These are phyloP conservation scores for Phytophthora rubi DNA, from an alignment of 352 stramenopile species.

Conservation along the genomic window DNA sequence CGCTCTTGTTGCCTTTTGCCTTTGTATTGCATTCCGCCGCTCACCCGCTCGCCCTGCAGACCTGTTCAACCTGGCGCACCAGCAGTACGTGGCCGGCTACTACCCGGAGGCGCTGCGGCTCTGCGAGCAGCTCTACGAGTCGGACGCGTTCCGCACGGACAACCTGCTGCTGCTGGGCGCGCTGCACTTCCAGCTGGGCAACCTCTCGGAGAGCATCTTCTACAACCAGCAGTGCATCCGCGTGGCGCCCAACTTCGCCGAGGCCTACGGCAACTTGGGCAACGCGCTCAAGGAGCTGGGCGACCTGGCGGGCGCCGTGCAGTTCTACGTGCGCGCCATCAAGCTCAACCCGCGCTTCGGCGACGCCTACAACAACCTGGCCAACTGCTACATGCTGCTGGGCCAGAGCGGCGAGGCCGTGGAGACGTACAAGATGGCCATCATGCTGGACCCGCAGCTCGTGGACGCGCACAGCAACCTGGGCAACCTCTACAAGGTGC, in stretches of 20 bases:
- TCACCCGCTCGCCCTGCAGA: slow-evolving; percentile 34
- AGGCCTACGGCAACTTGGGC: slow-evolving; percentile 94
- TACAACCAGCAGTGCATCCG: slow-evolving; percentile 96
- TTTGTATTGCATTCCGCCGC: no score
- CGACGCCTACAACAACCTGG: slow-evolving; percentile 94
- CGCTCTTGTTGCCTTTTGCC: not conserved
- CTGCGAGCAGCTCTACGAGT: slow-evolving; percentile 91
- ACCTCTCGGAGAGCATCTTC: slow-evolving; percentile 93
- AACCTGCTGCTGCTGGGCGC: slow-evolving; percentile 94
- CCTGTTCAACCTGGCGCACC: slow-evolving; percentile 78
- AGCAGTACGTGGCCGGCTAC: slow-evolving; percentile 89
- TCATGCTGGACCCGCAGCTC: slow-evolving; percentile 87
- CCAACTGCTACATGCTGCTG: slow-evolving; percentile 92
- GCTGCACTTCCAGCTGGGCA: slow-evolving; percentile 93
- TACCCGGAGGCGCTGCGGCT: slow-evolving; percentile 86
- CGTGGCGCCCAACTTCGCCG: slow-evolving; percentile 91
- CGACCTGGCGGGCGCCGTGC: slow-evolving; percentile 86
- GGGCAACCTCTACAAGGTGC: slow-evolving; percentile 93
- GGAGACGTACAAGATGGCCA: slow-evolving; percentile 95
- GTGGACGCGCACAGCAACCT: slow-evolving; percentile 95
- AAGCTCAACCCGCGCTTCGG: slow-evolving; percentile 91
- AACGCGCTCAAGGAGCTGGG: slow-evolving; percentile 96
- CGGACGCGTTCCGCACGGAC: slow-evolving; percentile 88
- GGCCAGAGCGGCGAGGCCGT: slow-evolving; percentile 90
- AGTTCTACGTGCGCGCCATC: slow-evolving; percentile 95